Base-by-base conservation (phyloP, 495 filamentous ascomycete genomes). In the Trichoderma gamsii region DNA sequence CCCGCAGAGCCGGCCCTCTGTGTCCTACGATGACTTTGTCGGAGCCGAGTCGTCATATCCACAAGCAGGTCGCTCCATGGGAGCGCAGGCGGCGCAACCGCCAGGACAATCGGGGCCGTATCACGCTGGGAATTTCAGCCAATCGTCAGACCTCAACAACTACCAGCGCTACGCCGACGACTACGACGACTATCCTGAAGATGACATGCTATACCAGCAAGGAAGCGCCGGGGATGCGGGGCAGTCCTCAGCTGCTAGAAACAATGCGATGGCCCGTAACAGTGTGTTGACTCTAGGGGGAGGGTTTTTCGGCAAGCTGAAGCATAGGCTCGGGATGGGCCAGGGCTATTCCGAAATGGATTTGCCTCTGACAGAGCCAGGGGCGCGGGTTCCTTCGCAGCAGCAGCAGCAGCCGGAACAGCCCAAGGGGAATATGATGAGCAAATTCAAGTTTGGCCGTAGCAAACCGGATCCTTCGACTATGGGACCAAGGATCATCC, bases 271-370 rank as follows among this genome's bases (percentile, higher is more conserved):
- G 72, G 88, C 92, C 72, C 84, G 96, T 66, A 97, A 97, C 71
- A 97, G 92, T 74, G 87, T 96, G 35, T 80, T 97, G 67, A 87
- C 89, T 65, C 76, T 97, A 75, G 93, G 93, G 64, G 93, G 95
- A 69, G 92, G 93, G 9, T 77, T 97, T 43, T 82, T 96, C 74
- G 96, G 93, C 15, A 87, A 83, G 71, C 90, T 91, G 13, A 98
- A 96, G 79, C 89, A 88, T 77, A 92, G 90, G 86, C 80, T 98
- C 66, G 95, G 95, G 63, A 96, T 97, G 91, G 88, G 85, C 13
- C 88, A 91, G 66, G 88, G 95, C 61, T 97, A 98, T 78, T 96
- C 92, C 65, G 96, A 97, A 76, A 98, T 99, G 96, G 93, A 99
- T 73, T 83, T 98, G 46, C 96, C 96, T 16, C 80, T 99, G 73